A percentile compares a stretch with the other conserved stretches of the same genome.
phyloP scores from a whole-genome alignment of 2,329 filamentous ascomycete species.

The Claviceps sp. region DNA sequence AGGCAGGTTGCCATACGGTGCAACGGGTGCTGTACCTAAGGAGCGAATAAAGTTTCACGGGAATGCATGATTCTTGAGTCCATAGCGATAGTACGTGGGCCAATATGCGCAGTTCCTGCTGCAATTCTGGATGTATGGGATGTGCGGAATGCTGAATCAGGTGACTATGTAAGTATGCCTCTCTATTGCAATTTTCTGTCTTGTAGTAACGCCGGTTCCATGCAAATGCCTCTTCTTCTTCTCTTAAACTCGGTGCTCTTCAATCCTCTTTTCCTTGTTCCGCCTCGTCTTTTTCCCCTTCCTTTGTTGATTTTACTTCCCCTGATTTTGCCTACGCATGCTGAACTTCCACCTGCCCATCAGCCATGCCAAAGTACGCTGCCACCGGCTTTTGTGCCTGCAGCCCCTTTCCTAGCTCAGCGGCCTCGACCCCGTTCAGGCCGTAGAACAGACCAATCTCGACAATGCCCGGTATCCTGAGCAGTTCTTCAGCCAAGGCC shows the following conservation, averaged over 20 bases:
- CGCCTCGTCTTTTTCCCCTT: not conserved
- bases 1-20: too few relatives aligned
- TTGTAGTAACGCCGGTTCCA: not conserved
- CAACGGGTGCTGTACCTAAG: too few relatives aligned
- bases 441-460: conserved; percentile 89
- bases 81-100: too few relatives aligned
- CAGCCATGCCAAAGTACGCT: conserved; percentile 87
- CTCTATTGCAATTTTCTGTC: not conserved
- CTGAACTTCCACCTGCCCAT: conserved; percentile 43
- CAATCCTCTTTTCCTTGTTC: not conserved
- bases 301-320: not conserved
- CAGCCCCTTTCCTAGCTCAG: conserved; percentile 35
- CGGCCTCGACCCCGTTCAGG: conserved; percentile 57
- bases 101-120: too few relatives aligned
- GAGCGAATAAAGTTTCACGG: too few relatives aligned
- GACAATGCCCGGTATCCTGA: conserved; percentile 72
- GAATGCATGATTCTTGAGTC: too few relatives aligned
- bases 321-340: not conserved
- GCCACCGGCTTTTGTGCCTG: conserved; percentile 84
- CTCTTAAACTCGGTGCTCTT: not conserved
- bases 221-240: not conserved
- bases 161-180: too few relatives aligned
- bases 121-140: too few relatives aligned
- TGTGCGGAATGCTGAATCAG: too few relatives aligned
- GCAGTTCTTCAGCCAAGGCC: conserved; percentile 58